Conservation (phyloP, 2,329 filamentous ascomycete species). For the Microdochium trichocladiopsis region DNA sequence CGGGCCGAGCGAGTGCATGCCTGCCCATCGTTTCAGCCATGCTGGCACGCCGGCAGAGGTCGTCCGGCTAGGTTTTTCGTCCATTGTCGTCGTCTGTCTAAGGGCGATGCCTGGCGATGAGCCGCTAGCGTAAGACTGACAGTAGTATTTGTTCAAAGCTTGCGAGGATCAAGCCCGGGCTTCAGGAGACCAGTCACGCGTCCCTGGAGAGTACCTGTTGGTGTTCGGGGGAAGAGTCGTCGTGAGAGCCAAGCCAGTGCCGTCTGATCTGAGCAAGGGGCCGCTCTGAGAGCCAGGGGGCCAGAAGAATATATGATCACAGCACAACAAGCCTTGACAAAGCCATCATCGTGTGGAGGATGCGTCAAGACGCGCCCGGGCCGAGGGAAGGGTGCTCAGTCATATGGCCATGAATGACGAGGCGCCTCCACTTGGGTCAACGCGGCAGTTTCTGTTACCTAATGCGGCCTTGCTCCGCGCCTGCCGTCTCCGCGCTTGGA, state of each 20-base stretch:
- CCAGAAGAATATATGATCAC: background rate
- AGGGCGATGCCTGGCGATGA: background rate
- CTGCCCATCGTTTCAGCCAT: background rate
- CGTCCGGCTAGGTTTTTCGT: background rate
- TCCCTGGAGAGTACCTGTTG: no score
- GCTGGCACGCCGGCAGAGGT: background rate
- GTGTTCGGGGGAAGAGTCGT: no score
- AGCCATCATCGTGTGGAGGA: no score
- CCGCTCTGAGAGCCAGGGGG: no score
- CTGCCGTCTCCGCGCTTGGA: background rate
- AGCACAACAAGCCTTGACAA: no score
- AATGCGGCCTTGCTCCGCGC: background rate
- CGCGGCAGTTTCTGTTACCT: background rate
- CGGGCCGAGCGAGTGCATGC: slow-evolving; percentile 1
- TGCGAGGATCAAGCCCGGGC: no score
- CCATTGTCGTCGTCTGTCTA: background rate
- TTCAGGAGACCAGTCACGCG: no score
- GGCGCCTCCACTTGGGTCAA: background rate
- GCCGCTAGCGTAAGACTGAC: no score
- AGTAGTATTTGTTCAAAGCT: no score
- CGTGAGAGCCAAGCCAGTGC: no score
- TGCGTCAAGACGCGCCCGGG: background rate
- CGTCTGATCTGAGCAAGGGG: no score
- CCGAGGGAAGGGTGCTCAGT: background rate
- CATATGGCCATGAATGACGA: background rate